phyloP scores from a whole-genome alignment of 768 basidiomycete species.

The Suillus bovinus region DNA sequence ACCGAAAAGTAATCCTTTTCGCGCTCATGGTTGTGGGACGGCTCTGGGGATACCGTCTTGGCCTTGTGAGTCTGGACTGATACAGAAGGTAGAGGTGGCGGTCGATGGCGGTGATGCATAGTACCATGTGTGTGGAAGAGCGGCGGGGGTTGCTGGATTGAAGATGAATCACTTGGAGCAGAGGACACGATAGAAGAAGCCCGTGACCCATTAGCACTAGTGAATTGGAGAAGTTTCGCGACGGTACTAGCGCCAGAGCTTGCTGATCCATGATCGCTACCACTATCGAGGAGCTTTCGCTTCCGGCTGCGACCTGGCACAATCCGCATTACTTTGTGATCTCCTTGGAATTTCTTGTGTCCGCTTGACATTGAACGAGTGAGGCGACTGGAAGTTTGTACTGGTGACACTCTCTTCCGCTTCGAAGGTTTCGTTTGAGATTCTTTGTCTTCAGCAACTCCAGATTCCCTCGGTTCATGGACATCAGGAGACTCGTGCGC shows the following conservation, averaged over 20 bases:
- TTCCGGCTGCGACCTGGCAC: constrained; percentile 20
- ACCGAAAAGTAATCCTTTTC: not conserved
- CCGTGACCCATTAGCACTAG: constrained; percentile 32
- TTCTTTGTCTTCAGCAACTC: not conserved
- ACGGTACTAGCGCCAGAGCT: constrained; percentile 42
- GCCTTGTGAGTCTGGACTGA: constrained; percentile 3
- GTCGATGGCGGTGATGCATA: constrained; percentile 28
- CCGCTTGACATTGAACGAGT: constrained; percentile 23
- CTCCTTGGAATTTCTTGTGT: constrained; percentile 12
- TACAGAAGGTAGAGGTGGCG: constrained; percentile 11
- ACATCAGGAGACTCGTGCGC: not conserved
- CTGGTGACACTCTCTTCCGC: constrained; percentile 25
- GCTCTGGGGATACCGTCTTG: constrained; percentile 13
- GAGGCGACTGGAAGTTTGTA: constrained; percentile 15
- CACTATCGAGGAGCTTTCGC: constrained; percentile 11
- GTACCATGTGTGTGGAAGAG: constrained; percentile 27
- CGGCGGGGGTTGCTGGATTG: constrained; percentile 13
- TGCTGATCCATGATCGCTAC: constrained; percentile 30
- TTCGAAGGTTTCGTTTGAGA: constrained; percentile 15
- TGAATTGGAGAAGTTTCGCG: constrained; percentile 33
- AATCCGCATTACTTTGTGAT: constrained; percentile 37
- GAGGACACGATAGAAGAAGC: constrained; percentile 53
- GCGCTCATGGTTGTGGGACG: not conserved
- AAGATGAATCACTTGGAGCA: constrained; percentile 29
- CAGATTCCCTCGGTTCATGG: not conserved